These are phyloP conservation scores for Trypanosomatidae sp. DNA, from an alignment of 208 protist species.

Conservation along the genomic window DNA sequence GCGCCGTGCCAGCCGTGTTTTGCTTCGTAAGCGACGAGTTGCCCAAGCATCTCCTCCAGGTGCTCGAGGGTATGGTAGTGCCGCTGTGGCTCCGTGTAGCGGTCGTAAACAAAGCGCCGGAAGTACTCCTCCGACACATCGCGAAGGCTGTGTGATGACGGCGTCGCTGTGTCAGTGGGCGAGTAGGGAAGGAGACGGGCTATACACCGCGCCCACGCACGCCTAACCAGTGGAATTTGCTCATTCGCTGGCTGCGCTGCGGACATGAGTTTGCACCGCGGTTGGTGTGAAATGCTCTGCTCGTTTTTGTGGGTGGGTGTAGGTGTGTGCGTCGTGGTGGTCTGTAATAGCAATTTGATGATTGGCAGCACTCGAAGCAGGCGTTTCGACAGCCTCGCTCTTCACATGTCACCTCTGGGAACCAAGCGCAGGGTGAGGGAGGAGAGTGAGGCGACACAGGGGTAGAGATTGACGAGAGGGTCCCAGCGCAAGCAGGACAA, in stretches of 20 bases:
- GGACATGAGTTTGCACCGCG: neutral
- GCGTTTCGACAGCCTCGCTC: neutral
- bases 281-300: neutral
- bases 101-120: slow-evolving; percentile 18
- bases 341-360: neutral
- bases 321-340: neutral
- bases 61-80: slow-evolving; percentile 78
- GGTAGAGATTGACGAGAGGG: neutral
- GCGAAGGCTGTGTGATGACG: neutral
- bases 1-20: slow-evolving; percentile 18
- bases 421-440: neutral
- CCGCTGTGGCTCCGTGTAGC: slow-evolving; percentile 64
- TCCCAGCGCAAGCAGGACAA: neutral
- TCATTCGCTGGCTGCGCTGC: neutral
- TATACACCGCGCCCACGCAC: slow-evolving; percentile 28
- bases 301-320: neutral
- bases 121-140: slow-evolving; percentile 3
- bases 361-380: neutral
- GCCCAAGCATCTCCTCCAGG: slow-evolving; percentile 53
- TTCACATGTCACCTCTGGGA: neutral
- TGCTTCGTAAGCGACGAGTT: slow-evolving; percentile 25
- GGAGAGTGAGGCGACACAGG: neutral
- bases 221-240: slow-evolving; percentile 14
- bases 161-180: neutral
- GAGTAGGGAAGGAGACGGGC: slow-evolving; percentile 20